These are phyloP conservation scores for Priceomyces fermenticarens DNA, from an alignment of 805 yeast species.

Conservation along the genomic window DNA sequence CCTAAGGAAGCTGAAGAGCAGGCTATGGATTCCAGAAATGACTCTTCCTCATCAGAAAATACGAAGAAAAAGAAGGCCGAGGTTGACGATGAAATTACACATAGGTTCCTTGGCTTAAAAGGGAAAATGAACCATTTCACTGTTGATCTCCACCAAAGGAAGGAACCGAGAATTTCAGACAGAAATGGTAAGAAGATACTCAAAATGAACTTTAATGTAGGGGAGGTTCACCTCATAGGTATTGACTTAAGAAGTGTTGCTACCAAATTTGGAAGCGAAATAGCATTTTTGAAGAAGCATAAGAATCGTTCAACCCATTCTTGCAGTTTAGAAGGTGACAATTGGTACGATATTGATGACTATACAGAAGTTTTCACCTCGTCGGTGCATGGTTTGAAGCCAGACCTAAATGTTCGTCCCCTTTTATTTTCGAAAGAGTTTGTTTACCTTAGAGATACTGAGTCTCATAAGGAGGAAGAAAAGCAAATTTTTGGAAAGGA, in stretches of 20 bases:
- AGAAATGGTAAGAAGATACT: slow-evolving; percentile 47
- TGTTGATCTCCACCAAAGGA: slow-evolving; percentile 41
- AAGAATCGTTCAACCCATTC: slow-evolving; percentile 6
- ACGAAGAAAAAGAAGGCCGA: slow-evolving; percentile 7
- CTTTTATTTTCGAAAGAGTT: slow-evolving; percentile 67
- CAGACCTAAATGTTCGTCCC: slow-evolving; percentile 54
- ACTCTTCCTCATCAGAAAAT: too few species aligned
- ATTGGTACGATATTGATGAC: slow-evolving; percentile 64
- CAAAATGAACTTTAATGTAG: slow-evolving; percentile 62
- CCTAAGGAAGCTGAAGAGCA: not conserved
- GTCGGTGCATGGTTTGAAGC: slow-evolving; percentile 28
- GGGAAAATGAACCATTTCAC: slow-evolving; percentile 36
- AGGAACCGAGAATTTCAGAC: slow-evolving; percentile 30
- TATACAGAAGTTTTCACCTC: slow-evolving; percentile 55
- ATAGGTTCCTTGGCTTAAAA: slow-evolving; percentile 66
- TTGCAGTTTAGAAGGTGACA: slow-evolving; percentile 49
- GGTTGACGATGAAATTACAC: slow-evolving; percentile 38
- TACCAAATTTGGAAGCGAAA: slow-evolving; percentile 40
- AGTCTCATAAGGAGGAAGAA: slow-evolving; percentile 4
- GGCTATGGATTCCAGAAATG: not conserved
- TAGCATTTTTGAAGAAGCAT: slow-evolving; percentile 13
- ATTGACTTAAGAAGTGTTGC: slow-evolving; percentile 61
- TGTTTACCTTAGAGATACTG: slow-evolving; percentile 63
- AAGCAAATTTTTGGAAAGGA: slow-evolving; percentile 21
- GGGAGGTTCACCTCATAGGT: slow-evolving; percentile 54